These are phyloP conservation scores for Bolboschoenus planiculmis DNA, from an alignment of 176 grass and related monocot genomes.

Conservation along the genomic window DNA sequence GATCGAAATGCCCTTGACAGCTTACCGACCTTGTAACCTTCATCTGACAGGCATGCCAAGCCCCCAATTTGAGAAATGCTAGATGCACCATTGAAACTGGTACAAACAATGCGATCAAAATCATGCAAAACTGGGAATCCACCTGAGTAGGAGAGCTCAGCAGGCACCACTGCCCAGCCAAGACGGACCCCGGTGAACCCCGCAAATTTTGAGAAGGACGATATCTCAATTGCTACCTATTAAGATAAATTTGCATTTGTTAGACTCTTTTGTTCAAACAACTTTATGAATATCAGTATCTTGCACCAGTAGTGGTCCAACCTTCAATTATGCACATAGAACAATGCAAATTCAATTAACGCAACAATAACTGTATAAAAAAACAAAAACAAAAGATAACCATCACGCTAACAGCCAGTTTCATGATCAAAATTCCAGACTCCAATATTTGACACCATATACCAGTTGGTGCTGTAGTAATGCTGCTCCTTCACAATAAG, in stretches of 20 bases:
- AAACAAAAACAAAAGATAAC: not conserved
- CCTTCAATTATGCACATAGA: not conserved
- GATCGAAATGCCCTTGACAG: not conserved
- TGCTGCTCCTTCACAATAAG: not conserved
- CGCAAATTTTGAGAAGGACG: constrained; percentile 90
- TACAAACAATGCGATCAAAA: constrained; percentile 85
- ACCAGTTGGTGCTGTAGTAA: not conserved
- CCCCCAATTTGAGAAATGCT: constrained; percentile 70
- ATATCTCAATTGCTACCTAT: constrained; percentile 89
- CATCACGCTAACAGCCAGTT: not conserved
- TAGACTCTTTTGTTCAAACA: not conserved
- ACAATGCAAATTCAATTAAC: not conserved
- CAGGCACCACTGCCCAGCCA: constrained; percentile 76
- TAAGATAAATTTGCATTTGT: not conserved
- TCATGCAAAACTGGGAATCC: constrained; percentile 47
- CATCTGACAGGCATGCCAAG: constrained; percentile 53
- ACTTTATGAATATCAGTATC: not conserved
- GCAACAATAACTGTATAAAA: not conserved
- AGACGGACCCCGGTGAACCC: constrained; percentile 87
- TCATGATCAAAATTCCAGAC: not conserved
- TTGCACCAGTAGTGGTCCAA: not conserved
- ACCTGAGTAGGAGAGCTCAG: constrained; percentile 63
- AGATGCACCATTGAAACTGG: constrained; percentile 94
- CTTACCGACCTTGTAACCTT: constrained; percentile 36
- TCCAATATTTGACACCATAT: not conserved